These are phyloP conservation scores for Penicillium sp. DNA, from an alignment of 2,329 filamentous ascomycete species.

Conservation along the genomic window DNA sequence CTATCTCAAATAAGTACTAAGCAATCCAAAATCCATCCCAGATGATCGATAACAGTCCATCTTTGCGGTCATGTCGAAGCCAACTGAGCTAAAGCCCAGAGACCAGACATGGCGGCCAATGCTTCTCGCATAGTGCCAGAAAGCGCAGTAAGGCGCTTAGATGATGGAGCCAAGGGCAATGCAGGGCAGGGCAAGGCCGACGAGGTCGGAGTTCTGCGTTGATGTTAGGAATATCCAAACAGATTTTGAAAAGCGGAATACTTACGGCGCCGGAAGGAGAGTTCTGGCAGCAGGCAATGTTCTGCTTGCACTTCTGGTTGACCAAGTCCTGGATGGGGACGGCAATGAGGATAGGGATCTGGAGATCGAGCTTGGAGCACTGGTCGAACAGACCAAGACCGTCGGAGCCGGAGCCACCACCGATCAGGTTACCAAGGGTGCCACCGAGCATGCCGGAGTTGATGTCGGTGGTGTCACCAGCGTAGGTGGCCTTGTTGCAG, in stretches of 20 bases:
- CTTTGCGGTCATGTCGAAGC: not conserved
- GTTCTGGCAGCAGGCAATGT: conserved; percentile 44
- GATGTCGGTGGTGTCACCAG: conserved; percentile 36
- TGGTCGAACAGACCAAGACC: conserved; percentile 42
- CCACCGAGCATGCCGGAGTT: conserved; percentile 35
- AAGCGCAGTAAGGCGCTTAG: conserved; percentile 27
- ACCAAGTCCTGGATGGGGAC: conserved; percentile 33
- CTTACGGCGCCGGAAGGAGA: conserved; percentile 33
- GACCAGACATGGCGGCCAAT: conserved; percentile 2
- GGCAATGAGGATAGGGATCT: conserved; percentile 28
- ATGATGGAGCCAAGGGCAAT: conserved; percentile 40
- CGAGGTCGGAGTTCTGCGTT: conserved; percentile 30
- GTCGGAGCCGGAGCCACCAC: conserved; percentile 33
- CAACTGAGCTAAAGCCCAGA: not conserved
- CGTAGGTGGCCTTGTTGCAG: conserved; percentile 42
- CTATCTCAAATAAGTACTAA: conserved; percentile 15
- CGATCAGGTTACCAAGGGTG: conserved; percentile 36
- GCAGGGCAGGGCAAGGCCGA: conserved; percentile 40
- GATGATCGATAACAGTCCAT: conserved; percentile 18
- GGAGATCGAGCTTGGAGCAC: conserved; percentile 42
- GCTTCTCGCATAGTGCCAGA: conserved; percentile 15
- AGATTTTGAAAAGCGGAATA: not conserved
- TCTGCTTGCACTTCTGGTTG: conserved; percentile 43
- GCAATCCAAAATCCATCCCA: conserved; percentile 16
- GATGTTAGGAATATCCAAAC: not conserved